Conservation (phyloP, 495 filamentous ascomycete species). For the Rhizodiscina lignyota region DNA sequence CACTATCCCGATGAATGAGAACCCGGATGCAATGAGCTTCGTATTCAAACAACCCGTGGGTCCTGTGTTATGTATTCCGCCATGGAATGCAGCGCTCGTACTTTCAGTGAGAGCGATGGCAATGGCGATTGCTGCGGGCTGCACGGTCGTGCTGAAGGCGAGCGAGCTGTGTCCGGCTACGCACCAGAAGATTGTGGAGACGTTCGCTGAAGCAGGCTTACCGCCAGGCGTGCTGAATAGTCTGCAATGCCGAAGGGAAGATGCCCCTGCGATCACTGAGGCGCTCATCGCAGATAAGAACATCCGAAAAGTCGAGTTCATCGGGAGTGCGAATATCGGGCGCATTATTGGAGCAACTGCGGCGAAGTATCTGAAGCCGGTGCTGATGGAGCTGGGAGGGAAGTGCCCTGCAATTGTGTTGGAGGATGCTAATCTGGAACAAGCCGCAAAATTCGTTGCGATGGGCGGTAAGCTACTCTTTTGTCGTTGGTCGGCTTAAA, state of each 20-base stretch:
- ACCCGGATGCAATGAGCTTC: conserved; percentile 16
- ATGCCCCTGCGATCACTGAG: conserved; percentile 15
- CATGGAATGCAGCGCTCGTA: conserved; percentile 24
- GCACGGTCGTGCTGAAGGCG: conserved; percentile 9
- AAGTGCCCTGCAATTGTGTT: conserved; percentile 19
- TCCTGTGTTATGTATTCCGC: conserved; percentile 13
- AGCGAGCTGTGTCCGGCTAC: conserved; percentile 10
- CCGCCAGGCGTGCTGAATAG: conserved; percentile 15
- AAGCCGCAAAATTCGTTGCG: conserved; percentile 14
- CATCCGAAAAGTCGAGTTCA: conserved; percentile 21
- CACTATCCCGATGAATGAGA: conserved; percentile 14
- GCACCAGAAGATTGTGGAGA: conserved; percentile 13
- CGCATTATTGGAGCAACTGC: conserved; percentile 16
- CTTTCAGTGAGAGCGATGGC: conserved; percentile 31
- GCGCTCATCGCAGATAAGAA: conserved; percentile 12
- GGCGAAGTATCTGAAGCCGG: conserved; percentile 18
- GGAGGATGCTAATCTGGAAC: conserved; percentile 17
- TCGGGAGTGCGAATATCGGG: conserved; percentile 16
- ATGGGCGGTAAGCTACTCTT: no score
- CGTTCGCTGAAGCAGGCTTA: conserved; percentile 15
- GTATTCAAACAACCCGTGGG: conserved; percentile 18
- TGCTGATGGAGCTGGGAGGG: conserved; percentile 19
- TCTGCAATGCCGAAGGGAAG: conserved; percentile 11
- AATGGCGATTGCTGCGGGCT: conserved; percentile 53
- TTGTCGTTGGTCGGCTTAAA: no score